Base-by-base conservation (phyloP, 345 rosid species). In the Sonneratia caseolaris region DNA sequence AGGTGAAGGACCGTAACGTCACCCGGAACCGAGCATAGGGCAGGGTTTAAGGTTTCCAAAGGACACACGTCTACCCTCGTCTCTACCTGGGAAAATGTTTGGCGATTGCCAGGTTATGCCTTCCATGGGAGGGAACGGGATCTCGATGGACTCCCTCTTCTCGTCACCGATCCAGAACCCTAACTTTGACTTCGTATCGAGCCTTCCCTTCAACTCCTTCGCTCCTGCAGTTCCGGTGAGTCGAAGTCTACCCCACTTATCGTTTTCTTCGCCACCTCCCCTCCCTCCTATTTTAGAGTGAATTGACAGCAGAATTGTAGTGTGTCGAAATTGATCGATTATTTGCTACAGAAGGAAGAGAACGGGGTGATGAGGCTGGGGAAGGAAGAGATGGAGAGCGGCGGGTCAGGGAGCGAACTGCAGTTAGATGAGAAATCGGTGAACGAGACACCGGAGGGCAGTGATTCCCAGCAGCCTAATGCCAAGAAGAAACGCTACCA, bases 401-500 rank as follows among this genome's bases (percentile, higher is more conserved):
- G 78, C 36, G 91, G 97, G 64, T 91, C 97, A 15, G 97, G 91
- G 45, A 90, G 97, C 71, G 97, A 95, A 72, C 66, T 62, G 18
- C 96, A 89, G 45, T 77, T 79, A 8, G 88, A 87, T 70, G 93
- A 91, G 61, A 90, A 84, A 59, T 88, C 95, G 3, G 90, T 86
- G 47, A 87, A 86, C 43, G 98, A 93, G 75, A 79, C 77, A 51
- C 71, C 35, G 32, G 75, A 57, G 19, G 68, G 59, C 68, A 69
- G 69, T 24, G 70, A 70, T n/a, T 64, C 24, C 16, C 80, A 77
- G 68, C 89, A 80, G 59, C 87, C 72, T 32, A 87, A 83, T 0
- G 62, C 76, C 7, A 92, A 92, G 86, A 95, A 88, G 86, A 92
- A 95, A 80, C 97, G 96, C 68, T 91, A 92, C 79, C 97, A 94